Base-by-base conservation (phyloP, 2,329 filamentous ascomycete species). In the Xylariaceae sp. region DNA sequence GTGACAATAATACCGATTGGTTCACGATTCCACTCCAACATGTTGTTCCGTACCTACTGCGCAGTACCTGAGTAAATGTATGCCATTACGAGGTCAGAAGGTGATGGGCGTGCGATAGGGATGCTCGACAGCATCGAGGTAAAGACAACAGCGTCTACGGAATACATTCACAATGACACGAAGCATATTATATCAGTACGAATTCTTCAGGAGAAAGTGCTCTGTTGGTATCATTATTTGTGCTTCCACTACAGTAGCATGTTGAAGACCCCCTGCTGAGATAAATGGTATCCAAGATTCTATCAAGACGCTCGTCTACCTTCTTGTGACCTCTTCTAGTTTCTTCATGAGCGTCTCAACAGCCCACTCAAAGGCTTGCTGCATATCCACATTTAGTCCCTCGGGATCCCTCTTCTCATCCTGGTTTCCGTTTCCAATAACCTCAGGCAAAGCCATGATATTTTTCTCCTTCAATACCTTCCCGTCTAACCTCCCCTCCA, bases 331-430 rank as follows among this genome's bases (percentile, higher is more conserved):
- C 56, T 60, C 61, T 60, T 76, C 74, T 61, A 84, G 62, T 62
- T 77, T 73, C 15, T 70, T 70, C 69, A 89, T 79, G 15, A 92
- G 72, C 53, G 77, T 75, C 55, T 84, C 80, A 1, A 90, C 87
- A 1, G 85, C 85, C 89, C 89, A 92, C 55, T 78, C 77, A 64
- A 92, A 73, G 35, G 84, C 80, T 57, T 80, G 77, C 63, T 77
- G 78, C 81, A 92, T 86, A 59, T 84, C 80, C 7, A 79, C 75
- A 68, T 86, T 80, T 10, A 61, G 41, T 3, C 44, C 50, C 3
- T 34, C 3, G 4, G 10, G 57, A 1, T 41, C 35, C 34, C 34
- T 15, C 2, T 8, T 35, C 5, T 35, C 51, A 2, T 44, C 45
- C 13, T 51, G 39, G 7, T 8, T 8, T n/a, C 17, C 37, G 6